phyloP scores from a whole-genome alignment of 306 rosid species.

The Cicer bijugum region DNA sequence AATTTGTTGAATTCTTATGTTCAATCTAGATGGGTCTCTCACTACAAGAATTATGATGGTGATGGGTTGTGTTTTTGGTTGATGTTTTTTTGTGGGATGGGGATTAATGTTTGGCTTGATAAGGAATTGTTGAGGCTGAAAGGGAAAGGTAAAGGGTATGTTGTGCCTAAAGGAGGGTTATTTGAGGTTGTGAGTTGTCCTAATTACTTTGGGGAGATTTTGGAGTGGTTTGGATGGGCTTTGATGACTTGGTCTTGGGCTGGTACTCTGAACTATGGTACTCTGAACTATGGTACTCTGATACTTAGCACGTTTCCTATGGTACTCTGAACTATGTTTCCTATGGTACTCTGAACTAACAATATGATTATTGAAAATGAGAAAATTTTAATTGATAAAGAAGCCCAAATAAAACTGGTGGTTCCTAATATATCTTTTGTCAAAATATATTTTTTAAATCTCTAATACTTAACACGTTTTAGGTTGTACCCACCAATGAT shows the following conservation, averaged over 20 bases:
- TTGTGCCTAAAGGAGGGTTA: constrained; percentile 69
- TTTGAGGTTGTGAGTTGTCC: constrained; percentile 83
- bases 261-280: too few species aligned
- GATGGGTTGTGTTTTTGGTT: constrained; percentile 60
- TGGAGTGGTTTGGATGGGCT: constrained; percentile 82
- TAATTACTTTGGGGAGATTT: constrained; percentile 74
- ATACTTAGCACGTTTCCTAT: too few species aligned
- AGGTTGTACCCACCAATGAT: too few species aligned
- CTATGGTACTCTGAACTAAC: too few species aligned
- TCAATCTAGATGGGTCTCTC: constrained; percentile 71
- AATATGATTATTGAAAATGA: too few species aligned
- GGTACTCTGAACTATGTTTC: too few species aligned
- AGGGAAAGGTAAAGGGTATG: constrained; percentile 66
- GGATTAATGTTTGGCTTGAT: constrained; percentile 70
- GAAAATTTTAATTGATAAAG: too few species aligned
- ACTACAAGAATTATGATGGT: constrained; percentile 53
- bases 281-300: too few species aligned
- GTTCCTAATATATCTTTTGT: too few species aligned
- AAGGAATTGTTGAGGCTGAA: constrained; percentile 64
- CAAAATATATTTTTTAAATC: too few species aligned
- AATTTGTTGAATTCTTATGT: constrained; percentile 67
- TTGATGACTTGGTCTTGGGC: constrained; percentile 80
- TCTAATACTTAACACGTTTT: too few species aligned
- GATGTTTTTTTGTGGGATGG: constrained; percentile 58
- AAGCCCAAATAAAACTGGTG: too few species aligned